phyloP scores from a whole-genome alignment of 345 rosid genomes.

The Zanthoxylum bungeanum region DNA sequence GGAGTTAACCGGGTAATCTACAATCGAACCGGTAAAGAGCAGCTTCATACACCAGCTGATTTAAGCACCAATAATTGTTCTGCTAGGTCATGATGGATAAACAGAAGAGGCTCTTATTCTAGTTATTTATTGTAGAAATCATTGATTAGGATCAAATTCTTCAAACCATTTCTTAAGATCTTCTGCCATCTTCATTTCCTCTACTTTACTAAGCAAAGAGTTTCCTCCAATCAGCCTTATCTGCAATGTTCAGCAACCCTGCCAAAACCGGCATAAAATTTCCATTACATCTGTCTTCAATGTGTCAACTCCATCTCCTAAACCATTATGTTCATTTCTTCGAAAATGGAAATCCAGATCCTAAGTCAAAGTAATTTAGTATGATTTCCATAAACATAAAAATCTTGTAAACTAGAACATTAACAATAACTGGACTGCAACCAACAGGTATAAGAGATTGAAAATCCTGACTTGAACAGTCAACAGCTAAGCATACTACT shows the following conservation, averaged over 20 bases:
- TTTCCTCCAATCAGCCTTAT: conserved; percentile 87
- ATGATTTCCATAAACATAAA: not conserved
- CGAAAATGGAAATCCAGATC: not conserved
- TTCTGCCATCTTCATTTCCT: conserved; percentile 57
- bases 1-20: not conserved
- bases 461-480: conserved; percentile 6
- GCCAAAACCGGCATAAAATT: conserved; percentile 71
- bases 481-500: not conserved
- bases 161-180: conserved; percentile 64
- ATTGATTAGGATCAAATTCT: conserved; percentile 62
- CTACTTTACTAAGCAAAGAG: conserved; percentile 64
- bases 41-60: not conserved
- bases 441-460: not conserved
- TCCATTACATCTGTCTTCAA: not conserved
- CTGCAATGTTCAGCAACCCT: conserved; percentile 76
- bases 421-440: not conserved
- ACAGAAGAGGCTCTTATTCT: not conserved
- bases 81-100: conserved; percentile 7
- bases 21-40: too few species aligned
- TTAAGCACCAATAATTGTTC: not conserved
- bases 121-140: conserved; percentile 10
- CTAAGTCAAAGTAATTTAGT: not conserved
- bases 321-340: too few species aligned
- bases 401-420: not conserved
- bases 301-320: too few species aligned